These are phyloP conservation scores for Ophiostoma australiae DNA, from an alignment of 2,329 filamentous ascomycete species.

Conservation along the genomic window DNA sequence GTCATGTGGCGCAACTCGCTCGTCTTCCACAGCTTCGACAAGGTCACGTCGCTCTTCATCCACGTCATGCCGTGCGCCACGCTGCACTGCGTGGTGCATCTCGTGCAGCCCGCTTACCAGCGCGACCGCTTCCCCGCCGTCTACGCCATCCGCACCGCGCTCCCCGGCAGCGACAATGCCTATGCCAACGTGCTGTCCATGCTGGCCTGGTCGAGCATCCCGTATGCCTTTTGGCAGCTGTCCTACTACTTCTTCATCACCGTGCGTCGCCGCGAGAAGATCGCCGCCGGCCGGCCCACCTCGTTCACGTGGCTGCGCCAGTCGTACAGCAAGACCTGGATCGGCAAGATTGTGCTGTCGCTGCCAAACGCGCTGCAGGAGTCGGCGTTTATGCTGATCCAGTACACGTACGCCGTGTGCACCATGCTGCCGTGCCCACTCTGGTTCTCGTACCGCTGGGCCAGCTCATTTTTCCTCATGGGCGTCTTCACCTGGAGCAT, in stretches of 20 bases:
- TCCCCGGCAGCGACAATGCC: constrained; percentile 68
- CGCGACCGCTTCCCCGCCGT: constrained; percentile 74
- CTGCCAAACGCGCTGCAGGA: constrained; percentile 76
- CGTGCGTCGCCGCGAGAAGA: constrained; percentile 89
- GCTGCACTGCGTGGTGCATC: constrained; percentile 85
- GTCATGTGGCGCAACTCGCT: constrained; percentile 99
- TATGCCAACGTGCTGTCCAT: constrained; percentile 75
- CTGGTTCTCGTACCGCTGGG: constrained; percentile 87
- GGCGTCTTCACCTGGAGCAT: constrained; percentile 90
- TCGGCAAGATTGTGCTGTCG: constrained; percentile 77
- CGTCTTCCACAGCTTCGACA: constrained; percentile 97
- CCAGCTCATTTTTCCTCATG: constrained; percentile 70
- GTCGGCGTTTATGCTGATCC: constrained; percentile 89
- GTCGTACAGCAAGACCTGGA: constrained; percentile 83
- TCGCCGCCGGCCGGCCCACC: constrained; percentile 88
- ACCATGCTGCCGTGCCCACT: constrained; percentile 93
- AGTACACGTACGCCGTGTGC: constrained; percentile 82
- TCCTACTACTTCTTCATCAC: constrained; percentile 93
- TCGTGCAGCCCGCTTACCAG: constrained; percentile 63
- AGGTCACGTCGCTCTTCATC: constrained; percentile 96
- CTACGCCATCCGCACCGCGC: constrained; percentile 67
- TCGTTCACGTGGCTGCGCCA: constrained; percentile 95
- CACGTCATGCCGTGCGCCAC: constrained; percentile 98
- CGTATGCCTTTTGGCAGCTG: constrained; percentile 90
- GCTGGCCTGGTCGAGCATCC: constrained; percentile 90